These are phyloP conservation scores for Prosopis cineraria DNA, from an alignment of 306 rosid genomes.

Conservation along the genomic window DNA sequence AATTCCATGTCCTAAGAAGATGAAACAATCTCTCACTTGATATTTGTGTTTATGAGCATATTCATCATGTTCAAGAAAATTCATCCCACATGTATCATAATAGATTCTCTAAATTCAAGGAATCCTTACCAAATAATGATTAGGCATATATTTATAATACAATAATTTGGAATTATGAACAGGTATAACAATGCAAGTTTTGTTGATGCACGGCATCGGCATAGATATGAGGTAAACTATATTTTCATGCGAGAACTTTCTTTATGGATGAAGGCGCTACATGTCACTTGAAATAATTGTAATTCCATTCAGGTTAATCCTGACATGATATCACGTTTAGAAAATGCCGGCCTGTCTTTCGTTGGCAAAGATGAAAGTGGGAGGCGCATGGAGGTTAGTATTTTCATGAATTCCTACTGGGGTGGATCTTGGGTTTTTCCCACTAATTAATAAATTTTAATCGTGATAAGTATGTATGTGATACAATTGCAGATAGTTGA, in stretches of 20 bases:
- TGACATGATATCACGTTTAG: slow-evolving; percentile 68
- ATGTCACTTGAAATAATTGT: slow-evolving; percentile 8
- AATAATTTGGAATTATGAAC: slow-evolving; percentile 26
- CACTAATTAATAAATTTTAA: not conserved
- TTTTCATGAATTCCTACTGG: slow-evolving; percentile 14
- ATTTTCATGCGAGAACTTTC: slow-evolving; percentile 21
- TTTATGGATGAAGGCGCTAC: slow-evolving; percentile 2
- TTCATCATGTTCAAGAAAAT: not conserved
- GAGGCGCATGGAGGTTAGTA: slow-evolving; percentile 78
- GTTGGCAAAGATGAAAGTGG: slow-evolving; percentile 82
- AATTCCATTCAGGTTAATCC: slow-evolving; percentile 70
- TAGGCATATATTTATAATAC: not conserved
- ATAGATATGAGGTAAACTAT: slow-evolving; percentile 74
- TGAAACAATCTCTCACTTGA: not conserved
- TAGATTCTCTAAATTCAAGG: not conserved
- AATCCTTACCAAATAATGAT: not conserved
- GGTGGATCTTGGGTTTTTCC: slow-evolving; percentile 11
- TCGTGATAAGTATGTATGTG: slow-evolving; percentile 14
- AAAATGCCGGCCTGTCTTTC: slow-evolving; percentile 69
- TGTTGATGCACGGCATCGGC: slow-evolving; percentile 81
- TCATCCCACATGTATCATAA: not conserved
- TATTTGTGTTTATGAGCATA: not conserved
- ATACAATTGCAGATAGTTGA: slow-evolving; percentile 62
- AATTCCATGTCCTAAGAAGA: slow-evolving; percentile 14
- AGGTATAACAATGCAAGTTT: slow-evolving; percentile 63